phyloP scores from a whole-genome alignment of 768 basidiomycete genomes.

The Piloderma croceum region DNA sequence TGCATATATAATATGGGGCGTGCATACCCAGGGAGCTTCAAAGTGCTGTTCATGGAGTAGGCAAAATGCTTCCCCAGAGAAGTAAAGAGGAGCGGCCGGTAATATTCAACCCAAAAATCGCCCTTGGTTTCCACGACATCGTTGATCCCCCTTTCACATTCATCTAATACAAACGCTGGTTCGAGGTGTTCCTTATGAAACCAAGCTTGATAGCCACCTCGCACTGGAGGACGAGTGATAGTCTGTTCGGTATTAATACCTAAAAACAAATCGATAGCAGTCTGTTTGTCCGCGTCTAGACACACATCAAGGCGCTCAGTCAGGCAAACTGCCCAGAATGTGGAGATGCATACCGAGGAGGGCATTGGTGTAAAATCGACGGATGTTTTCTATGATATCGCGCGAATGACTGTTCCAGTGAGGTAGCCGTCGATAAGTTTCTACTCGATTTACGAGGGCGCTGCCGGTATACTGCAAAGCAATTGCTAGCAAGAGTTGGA shows the following conservation, averaged over 20 bases:
- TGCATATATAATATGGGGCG: neutral
- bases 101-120: slow-evolving; percentile 89
- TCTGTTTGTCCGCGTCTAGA: slow-evolving; percentile 96
- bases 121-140: slow-evolving; percentile 54
- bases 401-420: slow-evolving; percentile 98
- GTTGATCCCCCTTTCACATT: slow-evolving; percentile 57
- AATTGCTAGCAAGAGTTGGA: slow-evolving; percentile 49
- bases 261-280: slow-evolving; percentile 96
- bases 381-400: slow-evolving; percentile 92
- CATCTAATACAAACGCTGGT: slow-evolving; percentile 59
- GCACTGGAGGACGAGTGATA: slow-evolving; percentile 42
- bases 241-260: slow-evolving; percentile 60
- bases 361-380: slow-evolving; percentile 92
- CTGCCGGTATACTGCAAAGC: slow-evolving; percentile 97
- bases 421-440: slow-evolving; percentile 91
- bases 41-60: slow-evolving; percentile 86
- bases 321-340: neutral
- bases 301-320: slow-evolving; percentile 4
- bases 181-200: slow-evolving; percentile 67
- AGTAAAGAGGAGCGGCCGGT: slow-evolving; percentile 79
- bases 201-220: slow-evolving; percentile 83
- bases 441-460: slow-evolving; percentile 91
- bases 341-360: slow-evolving; percentile 56
- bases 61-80: slow-evolving; percentile 85
- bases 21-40: slow-evolving; percentile 74